Conservation (phyloP, 116 monocot genomes). For the Papilionanthe hybrid region DNA sequence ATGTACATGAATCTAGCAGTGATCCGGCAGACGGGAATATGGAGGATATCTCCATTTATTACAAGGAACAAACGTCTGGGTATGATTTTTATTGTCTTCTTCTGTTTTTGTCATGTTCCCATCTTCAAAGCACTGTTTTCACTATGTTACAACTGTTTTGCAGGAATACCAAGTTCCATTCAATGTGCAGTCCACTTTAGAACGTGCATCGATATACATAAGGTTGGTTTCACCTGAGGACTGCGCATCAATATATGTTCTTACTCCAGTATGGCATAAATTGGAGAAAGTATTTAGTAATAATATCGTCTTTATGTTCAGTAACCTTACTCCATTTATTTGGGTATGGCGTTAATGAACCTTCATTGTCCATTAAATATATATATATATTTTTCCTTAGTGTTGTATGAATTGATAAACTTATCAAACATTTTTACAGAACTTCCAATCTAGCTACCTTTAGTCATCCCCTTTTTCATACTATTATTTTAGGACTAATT, state of each 20-base stretch:
- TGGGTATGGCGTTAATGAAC: too few relatives aligned
- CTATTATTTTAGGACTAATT: too few relatives aligned
- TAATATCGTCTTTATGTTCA: too few relatives aligned
- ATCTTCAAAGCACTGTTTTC: neutral
- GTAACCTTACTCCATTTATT: too few relatives aligned
- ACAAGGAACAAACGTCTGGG: neutral
- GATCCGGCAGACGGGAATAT: neutral
- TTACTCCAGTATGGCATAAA: too few relatives aligned
- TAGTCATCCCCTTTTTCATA: too few relatives aligned
- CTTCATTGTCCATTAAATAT: too few relatives aligned
- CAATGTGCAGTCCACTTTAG: constrained; percentile 15
- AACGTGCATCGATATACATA: constrained; percentile 23
- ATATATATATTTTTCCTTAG: too few relatives aligned
- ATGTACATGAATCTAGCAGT: neutral
- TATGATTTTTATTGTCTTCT: neutral
- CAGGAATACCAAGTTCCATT: neutral
- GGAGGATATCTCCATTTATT: neutral
- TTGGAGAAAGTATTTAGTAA: too few relatives aligned
- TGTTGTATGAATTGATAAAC: too few relatives aligned
- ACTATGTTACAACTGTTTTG: neutral
- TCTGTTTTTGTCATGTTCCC: neutral
- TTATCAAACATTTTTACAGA: too few relatives aligned
- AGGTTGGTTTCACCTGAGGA: constrained; percentile 6
- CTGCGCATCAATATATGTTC: neutral
- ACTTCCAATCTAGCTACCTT: too few relatives aligned